Evolutionary conservation across 2,329 filamentous ascomycete genomes (phyloP).

Genomic region (Rhytidhysteron rufulum): DNA sequence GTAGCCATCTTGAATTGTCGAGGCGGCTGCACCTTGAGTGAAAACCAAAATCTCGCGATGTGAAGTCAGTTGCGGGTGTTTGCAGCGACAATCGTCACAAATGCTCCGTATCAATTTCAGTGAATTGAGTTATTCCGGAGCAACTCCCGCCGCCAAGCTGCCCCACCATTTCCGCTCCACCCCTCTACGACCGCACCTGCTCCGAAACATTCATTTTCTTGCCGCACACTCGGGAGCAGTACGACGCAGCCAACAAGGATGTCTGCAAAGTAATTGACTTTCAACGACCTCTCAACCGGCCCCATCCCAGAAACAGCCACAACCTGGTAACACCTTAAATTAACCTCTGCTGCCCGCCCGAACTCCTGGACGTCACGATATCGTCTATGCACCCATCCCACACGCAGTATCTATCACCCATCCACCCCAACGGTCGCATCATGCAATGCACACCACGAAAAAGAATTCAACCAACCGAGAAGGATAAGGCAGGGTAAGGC

Average conservation of each 20-base stretch:
- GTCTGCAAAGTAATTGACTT: neutral
- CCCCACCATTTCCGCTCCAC: neutral
- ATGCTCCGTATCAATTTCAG: neutral
- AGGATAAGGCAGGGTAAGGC: too few relatives aligned
- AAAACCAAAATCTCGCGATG: conserved; percentile 6
- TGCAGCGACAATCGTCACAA: neutral
- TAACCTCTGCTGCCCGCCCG: neutral
- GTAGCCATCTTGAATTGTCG: conserved; percentile 23
- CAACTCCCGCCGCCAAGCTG: neutral
- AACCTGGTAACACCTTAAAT: neutral
- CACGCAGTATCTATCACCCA: too few relatives aligned
- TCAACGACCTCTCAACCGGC: neutral
- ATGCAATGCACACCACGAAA: too few relatives aligned
- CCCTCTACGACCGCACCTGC: too few relatives aligned
- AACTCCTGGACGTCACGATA: neutral
- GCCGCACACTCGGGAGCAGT: neutral
- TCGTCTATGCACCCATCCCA: neutral
- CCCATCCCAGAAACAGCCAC: neutral
- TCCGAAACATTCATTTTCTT: neutral
- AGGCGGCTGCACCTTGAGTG: conserved; percentile 7
- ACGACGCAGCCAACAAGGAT: too few relatives aligned
- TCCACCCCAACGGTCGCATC: too few relatives aligned
- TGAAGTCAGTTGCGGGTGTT: conserved; percentile 7
- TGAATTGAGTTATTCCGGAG: neutral
- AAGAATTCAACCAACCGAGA: too few relatives aligned